A percentile compares a stretch with the other conserved stretches of the same genome.
phyloP scores from a whole-genome alignment of 306 rosid species.

The Myrica gale region DNA sequence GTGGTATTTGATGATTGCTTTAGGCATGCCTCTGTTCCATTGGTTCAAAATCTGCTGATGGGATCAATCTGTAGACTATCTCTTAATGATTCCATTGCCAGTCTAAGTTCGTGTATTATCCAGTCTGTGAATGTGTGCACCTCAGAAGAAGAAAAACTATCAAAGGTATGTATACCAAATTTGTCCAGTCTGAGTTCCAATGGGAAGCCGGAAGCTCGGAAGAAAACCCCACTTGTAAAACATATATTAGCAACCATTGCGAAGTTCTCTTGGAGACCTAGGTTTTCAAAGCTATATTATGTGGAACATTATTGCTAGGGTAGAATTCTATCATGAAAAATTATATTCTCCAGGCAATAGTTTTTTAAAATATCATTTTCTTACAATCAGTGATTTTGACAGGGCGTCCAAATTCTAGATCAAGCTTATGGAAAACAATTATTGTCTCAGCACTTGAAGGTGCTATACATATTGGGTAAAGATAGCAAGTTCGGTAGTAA shows the following conservation, averaged over 20 bases:
- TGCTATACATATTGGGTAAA: conserved; percentile 50
- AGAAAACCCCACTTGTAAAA: not conserved
- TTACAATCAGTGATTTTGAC: conserved; percentile 29
- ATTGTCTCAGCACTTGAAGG: conserved; percentile 29
- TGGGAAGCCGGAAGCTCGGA: no score
- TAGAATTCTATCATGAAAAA: not conserved
- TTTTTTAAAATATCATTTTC: conserved; percentile 12
- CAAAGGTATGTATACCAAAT: conserved; percentile 43
- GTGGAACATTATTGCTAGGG: not conserved
- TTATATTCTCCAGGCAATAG: not conserved
- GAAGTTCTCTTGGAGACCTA: not conserved
- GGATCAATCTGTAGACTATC: conserved; percentile 65
- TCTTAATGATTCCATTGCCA: conserved; percentile 43
- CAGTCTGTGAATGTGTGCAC: conserved; percentile 50
- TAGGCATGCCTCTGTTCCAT: conserved; percentile 37
- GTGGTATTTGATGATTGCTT: conserved; percentile 68
- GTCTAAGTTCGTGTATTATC: conserved; percentile 71
- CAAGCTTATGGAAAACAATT: conserved; percentile 28
- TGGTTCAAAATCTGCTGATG: conserved; percentile 49
- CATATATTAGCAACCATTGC: not conserved
- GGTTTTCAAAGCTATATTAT: not conserved
- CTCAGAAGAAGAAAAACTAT: conserved; percentile 42
- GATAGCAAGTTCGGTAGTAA: conserved; percentile 34
- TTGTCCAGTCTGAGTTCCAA: no score
- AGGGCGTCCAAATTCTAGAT: conserved; percentile 49